phyloP scores from a whole-genome alignment of 2,329 filamentous ascomycete species.

The Phialophora tarda region DNA sequence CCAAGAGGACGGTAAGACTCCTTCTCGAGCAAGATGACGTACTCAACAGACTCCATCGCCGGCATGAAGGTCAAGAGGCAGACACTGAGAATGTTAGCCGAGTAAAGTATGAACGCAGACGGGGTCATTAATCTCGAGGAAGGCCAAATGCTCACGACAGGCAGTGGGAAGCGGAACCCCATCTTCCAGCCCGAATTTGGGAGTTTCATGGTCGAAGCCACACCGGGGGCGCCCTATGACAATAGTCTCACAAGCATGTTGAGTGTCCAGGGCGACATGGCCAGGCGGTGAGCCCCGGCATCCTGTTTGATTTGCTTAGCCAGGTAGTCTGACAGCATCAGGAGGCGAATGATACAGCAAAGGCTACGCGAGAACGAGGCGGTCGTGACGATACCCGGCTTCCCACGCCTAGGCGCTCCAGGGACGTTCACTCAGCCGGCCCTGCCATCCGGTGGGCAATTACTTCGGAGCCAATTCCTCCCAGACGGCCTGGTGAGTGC shows the following conservation, averaged over 20 bases:
- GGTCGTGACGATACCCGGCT: conserved; percentile 73
- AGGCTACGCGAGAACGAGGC: conserved; percentile 5
- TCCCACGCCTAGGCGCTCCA: conserved; percentile 83
- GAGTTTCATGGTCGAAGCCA: conserved; percentile 95
- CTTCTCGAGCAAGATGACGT: conserved; percentile 93
- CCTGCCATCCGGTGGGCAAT: conserved; percentile 69
- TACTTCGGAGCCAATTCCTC: conserved; percentile 75
- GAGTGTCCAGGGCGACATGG: conserved; percentile 95
- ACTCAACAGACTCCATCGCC: conserved; percentile 69
- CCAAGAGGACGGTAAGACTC: conserved; percentile 75
- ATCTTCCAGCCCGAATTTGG: conserved; percentile 97
- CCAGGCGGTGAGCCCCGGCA: conserved; percentile 79
- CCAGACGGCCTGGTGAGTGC: conserved; percentile 95
- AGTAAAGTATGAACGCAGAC: background rate
- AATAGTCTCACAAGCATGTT: conserved; percentile 85
- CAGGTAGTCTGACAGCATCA: conserved; percentile 59
- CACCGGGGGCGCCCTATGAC: conserved; percentile 91
- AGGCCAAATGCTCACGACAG: background rate
- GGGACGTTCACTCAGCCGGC: conserved; percentile 82
- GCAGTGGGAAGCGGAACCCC: conserved; percentile 44
- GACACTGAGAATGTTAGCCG: conserved; percentile 43
- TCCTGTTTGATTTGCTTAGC: background rate
- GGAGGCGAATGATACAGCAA: conserved; percentile 84
- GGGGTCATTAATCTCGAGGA: background rate
- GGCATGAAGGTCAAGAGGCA: conserved; percentile 57